A percentile compares a stretch with the other conserved stretches of the same genome.
These are phyloP conservation scores for Sordariomycetes sp. DNA, from an alignment of 2,329 filamentous ascomycete species.

Conservation along the genomic window DNA sequence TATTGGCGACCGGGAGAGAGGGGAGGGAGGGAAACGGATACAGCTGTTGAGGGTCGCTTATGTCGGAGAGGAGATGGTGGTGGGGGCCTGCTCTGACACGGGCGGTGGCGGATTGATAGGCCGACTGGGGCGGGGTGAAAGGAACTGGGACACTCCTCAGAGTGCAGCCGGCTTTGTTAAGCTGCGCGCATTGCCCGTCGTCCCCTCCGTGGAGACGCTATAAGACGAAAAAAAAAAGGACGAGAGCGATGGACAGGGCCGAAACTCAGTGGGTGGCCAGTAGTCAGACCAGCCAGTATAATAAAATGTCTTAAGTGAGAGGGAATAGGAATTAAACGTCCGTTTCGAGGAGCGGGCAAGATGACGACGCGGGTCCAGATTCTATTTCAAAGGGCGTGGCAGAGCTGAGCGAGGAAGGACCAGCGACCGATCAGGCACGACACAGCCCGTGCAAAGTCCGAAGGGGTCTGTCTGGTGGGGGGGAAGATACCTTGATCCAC, in stretches of 20 bases:
- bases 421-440: not conserved
- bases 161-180: not conserved
- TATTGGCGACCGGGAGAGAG: not conserved
- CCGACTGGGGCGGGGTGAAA: not conserved
- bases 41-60: not conserved
- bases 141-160: not conserved
- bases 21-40: not conserved
- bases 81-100: not conserved
- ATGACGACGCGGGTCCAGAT: not conserved
- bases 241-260: not conserved
- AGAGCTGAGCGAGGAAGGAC: not conserved
- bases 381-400: not conserved
- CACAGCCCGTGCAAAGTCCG: too few relatives aligned
- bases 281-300: not conserved
- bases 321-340: not conserved
- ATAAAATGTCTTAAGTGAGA: too few relatives aligned
- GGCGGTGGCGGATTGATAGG: not conserved
- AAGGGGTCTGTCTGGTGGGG: too few relatives aligned
- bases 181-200: not conserved
- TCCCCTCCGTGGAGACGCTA: not conserved
- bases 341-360: not conserved
- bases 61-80: not conserved
- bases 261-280: not conserved
- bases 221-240: not conserved
- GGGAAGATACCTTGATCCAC: too few relatives aligned